Percentiles rank a stretch among this genome's conserved stretches.
Evolutionary conservation across 768 basidiomycete genomes (phyloP).

Genomic region (Pleurotus salmoneostramineus): DNA sequence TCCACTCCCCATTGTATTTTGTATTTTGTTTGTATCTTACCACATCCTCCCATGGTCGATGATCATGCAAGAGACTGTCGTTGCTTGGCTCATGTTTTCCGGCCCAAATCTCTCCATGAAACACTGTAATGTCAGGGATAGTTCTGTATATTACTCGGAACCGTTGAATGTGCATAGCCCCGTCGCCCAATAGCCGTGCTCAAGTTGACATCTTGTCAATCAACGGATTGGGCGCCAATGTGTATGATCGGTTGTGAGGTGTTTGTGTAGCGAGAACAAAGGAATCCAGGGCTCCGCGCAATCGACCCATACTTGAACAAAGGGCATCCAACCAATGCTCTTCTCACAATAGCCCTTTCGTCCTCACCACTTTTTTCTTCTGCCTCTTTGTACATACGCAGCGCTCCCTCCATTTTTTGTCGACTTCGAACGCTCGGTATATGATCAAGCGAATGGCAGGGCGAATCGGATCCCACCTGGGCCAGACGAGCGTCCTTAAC

Average conservation of each 20-base stretch:
- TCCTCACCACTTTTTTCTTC: background rate
- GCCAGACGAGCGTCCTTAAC: background rate
- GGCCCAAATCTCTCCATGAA: background rate
- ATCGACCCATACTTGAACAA: background rate
- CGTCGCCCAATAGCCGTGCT: background rate
- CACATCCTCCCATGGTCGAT: too few relatives aligned
- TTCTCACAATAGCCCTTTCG: background rate
- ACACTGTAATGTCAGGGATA: background rate
- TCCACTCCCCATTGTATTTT: background rate
- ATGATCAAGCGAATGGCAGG: conserved; percentile 8
- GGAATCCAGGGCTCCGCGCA: background rate
- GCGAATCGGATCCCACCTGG: conserved; percentile 5
- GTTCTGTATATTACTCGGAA: too few relatives aligned
- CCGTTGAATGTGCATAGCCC: background rate
- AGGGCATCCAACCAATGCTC: background rate
- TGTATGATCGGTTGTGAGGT: background rate
- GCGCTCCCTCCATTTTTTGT: background rate
- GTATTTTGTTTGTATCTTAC: background rate
- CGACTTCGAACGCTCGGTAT: background rate
- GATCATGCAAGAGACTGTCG: too few relatives aligned
- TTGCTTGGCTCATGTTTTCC: too few relatives aligned
- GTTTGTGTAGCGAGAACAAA: background rate
- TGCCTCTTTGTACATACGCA: background rate
- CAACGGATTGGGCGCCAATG: background rate
- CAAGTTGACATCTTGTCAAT: too few relatives aligned